Percentiles rank a stretch among this genome's conserved stretches.
These are phyloP conservation scores for Mrakia blollopis DNA, from an alignment of 768 basidiomycete genomes.

Conservation along the genomic window DNA sequence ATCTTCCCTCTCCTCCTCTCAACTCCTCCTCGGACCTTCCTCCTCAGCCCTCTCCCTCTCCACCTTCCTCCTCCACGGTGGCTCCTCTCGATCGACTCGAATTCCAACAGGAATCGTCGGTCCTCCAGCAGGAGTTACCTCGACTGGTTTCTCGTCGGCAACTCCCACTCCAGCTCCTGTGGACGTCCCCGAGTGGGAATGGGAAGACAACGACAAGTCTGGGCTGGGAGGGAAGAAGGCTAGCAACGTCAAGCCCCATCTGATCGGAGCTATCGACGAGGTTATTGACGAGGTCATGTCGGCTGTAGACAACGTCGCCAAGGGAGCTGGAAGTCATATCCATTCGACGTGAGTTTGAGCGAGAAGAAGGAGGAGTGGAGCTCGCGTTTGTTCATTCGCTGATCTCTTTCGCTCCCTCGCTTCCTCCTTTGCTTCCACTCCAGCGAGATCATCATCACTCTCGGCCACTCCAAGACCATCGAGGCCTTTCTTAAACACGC, in stretches of 20 bases:
- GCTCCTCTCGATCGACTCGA: slow-evolving; percentile 68
- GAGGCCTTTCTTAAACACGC: slow-evolving; percentile 90
- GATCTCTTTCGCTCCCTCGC: background rate
- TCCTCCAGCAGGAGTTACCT: slow-evolving; percentile 8
- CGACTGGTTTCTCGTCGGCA: slow-evolving; percentile 9
- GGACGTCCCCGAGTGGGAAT: slow-evolving; percentile 31
- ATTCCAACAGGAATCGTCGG: slow-evolving; percentile 8
- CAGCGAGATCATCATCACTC: slow-evolving; percentile 89
- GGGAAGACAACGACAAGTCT: slow-evolving; percentile 20
- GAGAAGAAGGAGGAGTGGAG: background rate
- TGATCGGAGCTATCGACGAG: slow-evolving; percentile 96
- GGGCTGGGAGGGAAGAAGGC: slow-evolving; percentile 30
- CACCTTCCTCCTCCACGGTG: slow-evolving; percentile 40
- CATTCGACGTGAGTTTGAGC: slow-evolving; percentile 82
- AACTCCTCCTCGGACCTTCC: slow-evolving; percentile 39
- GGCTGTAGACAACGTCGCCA: slow-evolving; percentile 89
- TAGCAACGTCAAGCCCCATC: slow-evolving; percentile 67
- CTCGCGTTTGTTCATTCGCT: background rate
- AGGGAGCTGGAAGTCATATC: slow-evolving; percentile 90
- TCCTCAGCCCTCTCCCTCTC: slow-evolving; percentile 29
- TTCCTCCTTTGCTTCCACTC: background rate
- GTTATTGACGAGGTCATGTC: slow-evolving; percentile 93
- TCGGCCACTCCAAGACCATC: slow-evolving; percentile 91
- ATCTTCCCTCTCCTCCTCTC: slow-evolving; percentile 49
- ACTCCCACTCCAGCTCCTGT: slow-evolving; percentile 11